These are phyloP conservation scores for Colletotrichum tropicicola DNA, from an alignment of 2,329 filamentous ascomycete species.

Conservation along the genomic window DNA sequence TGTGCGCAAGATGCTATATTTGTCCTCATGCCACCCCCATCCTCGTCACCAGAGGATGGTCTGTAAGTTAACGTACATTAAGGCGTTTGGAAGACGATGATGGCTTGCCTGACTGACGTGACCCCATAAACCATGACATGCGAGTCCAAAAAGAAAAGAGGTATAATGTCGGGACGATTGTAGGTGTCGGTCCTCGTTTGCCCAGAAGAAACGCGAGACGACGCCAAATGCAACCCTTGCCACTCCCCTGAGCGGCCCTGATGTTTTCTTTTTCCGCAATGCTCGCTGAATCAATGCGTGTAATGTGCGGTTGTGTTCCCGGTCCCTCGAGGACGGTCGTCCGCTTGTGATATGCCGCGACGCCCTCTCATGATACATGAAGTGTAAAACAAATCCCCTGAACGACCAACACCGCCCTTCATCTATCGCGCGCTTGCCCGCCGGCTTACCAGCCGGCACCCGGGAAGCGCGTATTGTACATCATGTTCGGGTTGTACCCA, in stretches of 20 bases:
- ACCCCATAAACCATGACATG: constrained; percentile 47
- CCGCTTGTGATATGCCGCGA: constrained; percentile 23
- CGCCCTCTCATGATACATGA: constrained; percentile 33
- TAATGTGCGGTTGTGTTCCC: constrained; percentile 23
- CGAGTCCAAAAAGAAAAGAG: constrained; percentile 31
- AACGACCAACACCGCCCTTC: constrained; percentile 21
- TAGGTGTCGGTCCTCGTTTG: constrained; percentile 30
- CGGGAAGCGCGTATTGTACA: constrained; percentile 68
- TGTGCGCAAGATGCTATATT: constrained; percentile 58
- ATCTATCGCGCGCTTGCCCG: constrained; percentile 14
- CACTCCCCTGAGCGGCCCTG: constrained; percentile 36
- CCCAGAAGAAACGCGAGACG: constrained; percentile 30
- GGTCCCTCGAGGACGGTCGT: constrained; percentile 17
- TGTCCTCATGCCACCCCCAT: constrained; percentile 48
- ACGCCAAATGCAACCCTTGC: constrained; percentile 38
- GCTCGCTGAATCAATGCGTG: constrained; percentile 50
- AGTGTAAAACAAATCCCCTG: constrained; percentile 26
- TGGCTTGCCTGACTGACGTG: constrained; percentile 68
- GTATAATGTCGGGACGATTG: constrained; percentile 34
- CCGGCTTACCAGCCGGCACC: constrained; percentile 33
- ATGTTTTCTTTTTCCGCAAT: constrained; percentile 40
- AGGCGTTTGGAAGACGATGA: constrained; percentile 73
- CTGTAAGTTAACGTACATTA: constrained; percentile 73
- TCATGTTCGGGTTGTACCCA: constrained; percentile 91
- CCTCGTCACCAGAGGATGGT: constrained; percentile 38